Evolutionary conservation across 768 basidiomycete species (phyloP), one percentile per base, ranked within the genome.

Genomic region (Asterophora lycoperdoides): DNA sequence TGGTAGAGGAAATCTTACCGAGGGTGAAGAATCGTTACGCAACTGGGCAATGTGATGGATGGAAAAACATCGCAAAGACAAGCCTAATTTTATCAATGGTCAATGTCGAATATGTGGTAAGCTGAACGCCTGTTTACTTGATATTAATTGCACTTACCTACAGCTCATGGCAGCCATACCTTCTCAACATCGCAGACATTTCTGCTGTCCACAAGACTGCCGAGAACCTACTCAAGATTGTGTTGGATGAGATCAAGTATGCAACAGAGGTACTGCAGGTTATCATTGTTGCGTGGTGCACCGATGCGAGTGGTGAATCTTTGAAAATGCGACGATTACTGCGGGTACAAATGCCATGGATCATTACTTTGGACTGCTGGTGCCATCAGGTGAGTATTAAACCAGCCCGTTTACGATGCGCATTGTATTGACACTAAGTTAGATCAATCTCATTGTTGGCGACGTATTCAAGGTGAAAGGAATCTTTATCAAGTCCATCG

Each of bases 31-130:
- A 30, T 10, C 5, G 32, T 2, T 50, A 45, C 20, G 65, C 51
- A 8, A 66, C 64, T 4, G 56, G 60, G 5, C 58, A 64, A 46
- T 64, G 61, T 38, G 65, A 68, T 52, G 61, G 66, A 17, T 68
- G 66, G 65, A 64, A 62, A 42, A 63, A 65, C 51, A 46, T 63
- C 14, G 48, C 56, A 8, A 62, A 57, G 42, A 57, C 48, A 11
- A 45, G 56, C 11, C 32, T 66, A 18, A 51, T 63, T 35, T 52
- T 56, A 8, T 60, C 59, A 8, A 58, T 63, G 49, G 40, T 66
- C 18, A 64, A 51, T 26, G 59, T 64, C 1, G 55, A 64, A 15
- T 42, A 51, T 28, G 37, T 49, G 51, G 66, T 66, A 46, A 35
- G 56, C 53, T 4, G 26, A 48, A 23, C n/a, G n/a, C n/a, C n/a